These are phyloP conservation scores for Puccinia polysora DNA, from an alignment of 1,284 basidiomycete species.

Conservation along the genomic window DNA sequence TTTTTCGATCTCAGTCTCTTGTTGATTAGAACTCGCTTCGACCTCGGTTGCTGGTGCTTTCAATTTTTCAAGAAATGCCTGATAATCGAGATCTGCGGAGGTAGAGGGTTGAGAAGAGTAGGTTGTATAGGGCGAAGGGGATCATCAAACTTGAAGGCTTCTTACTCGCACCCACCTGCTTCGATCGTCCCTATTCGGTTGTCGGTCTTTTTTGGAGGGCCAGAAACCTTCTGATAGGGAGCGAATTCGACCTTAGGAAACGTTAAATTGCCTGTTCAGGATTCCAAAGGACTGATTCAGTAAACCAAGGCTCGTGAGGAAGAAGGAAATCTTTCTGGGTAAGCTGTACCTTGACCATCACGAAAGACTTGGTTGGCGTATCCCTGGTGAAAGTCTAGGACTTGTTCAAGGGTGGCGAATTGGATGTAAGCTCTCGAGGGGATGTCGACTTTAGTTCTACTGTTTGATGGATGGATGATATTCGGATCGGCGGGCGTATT, in stretches of 20 bases:
- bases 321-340: constrained; percentile 47
- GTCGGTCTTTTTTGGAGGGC: constrained; percentile 69
- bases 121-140: background rate
- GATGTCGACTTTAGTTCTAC: constrained; percentile 33
- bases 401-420: constrained; percentile 68
- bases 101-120: background rate
- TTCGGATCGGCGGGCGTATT: background rate
- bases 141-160: constrained; percentile 36
- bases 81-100: constrained; percentile 67
- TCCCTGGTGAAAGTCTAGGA: constrained; percentile 71
- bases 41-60: constrained; percentile 47
- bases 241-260: constrained; percentile 88
- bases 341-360: constrained; percentile 63
- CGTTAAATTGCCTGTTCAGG: constrained; percentile 66
- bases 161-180: constrained; percentile 59
- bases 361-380: constrained; percentile 89
- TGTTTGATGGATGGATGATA: background rate
- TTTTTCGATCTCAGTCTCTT: constrained; percentile 57
- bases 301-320: background rate
- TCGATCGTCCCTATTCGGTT: constrained; percentile 69
- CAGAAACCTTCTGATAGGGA: constrained; percentile 78
- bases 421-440: constrained; percentile 69
- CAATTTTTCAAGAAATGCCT: constrained; percentile 68
- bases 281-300: background rate
- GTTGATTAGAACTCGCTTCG: background rate